Evolutionary conservation across 192 early-diverging fungal genomes (phyloP).

Genomic region (Lobosporangium transversale): DNA sequence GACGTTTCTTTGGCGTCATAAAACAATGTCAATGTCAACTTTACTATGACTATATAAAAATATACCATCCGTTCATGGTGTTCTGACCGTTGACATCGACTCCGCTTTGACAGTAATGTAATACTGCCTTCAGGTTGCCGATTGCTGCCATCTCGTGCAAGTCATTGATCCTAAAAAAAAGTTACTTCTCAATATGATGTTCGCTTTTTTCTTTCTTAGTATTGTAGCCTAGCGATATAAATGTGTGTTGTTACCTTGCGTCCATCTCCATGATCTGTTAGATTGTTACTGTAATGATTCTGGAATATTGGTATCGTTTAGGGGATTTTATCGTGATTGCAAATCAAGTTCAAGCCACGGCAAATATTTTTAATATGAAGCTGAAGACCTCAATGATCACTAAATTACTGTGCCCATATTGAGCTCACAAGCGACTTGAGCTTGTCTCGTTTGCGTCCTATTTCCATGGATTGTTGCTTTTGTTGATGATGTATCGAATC

Average conservation of each 20-base stretch:
- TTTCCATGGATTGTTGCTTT: no score
- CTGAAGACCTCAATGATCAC: no score
- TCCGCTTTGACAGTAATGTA: conserved; percentile 69
- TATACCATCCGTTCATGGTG: conserved; percentile 75
- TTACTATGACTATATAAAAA: no score
- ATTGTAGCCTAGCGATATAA: not conserved
- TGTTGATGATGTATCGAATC: no score
- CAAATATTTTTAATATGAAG: no score
- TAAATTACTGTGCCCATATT: conserved; percentile 43
- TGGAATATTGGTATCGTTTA: not conserved
- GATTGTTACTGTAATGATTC: not conserved
- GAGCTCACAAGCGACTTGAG: conserved; percentile 48
- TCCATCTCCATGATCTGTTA: conserved; percentile 25
- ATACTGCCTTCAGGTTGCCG: conserved; percentile 76
- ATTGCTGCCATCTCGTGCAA: conserved; percentile 65
- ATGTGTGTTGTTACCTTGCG: conserved; percentile 7
- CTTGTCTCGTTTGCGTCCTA: conserved; percentile 37
- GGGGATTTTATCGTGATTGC: not conserved
- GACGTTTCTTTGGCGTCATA: no score
- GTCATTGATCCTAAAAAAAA: conserved; percentile 51
- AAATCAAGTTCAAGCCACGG: conserved; percentile 2
- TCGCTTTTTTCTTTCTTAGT: no score
- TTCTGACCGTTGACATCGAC: conserved; percentile 77
- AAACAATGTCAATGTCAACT: no score
- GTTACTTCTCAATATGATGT: no score